phyloP scores from a whole-genome alignment of 192 early-diverging fungal species.

The Linnemannia zychae region DNA sequence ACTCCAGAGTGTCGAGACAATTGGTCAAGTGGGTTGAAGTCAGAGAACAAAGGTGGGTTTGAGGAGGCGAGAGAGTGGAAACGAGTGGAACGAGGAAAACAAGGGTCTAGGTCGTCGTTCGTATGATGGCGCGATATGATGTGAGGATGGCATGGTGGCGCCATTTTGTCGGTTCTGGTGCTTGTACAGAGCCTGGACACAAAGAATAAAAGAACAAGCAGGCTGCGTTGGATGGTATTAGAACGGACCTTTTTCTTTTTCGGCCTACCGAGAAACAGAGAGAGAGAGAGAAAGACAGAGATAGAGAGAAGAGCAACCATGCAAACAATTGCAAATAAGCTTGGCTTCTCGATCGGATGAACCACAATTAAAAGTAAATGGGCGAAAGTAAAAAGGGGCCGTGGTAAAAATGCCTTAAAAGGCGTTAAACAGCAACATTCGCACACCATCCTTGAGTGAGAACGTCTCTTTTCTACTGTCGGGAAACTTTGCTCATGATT shows the following conservation, averaged over 20 bases:
- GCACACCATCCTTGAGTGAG: not conserved
- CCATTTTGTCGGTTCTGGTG: constrained; percentile 2
- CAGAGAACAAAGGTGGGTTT: not conserved
- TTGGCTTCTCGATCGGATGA: not conserved
- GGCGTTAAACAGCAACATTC: not conserved
- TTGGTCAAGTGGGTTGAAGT: not conserved
- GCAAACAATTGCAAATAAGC: not conserved
- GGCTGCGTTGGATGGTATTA: not conserved
- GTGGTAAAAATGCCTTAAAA: constrained; percentile 7
- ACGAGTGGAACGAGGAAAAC: not conserved
- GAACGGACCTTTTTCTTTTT: not conserved
- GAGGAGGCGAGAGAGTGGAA: not conserved
- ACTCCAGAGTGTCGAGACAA: not conserved
- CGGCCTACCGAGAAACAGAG: not conserved
- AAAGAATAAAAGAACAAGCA: not conserved
- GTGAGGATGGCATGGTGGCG: not conserved
- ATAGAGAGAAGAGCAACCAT: not conserved
- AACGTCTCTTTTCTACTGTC: not conserved
- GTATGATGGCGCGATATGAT: constrained; percentile 1
- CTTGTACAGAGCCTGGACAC: not conserved
- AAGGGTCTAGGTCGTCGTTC: not conserved
- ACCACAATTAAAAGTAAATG: not conserved
- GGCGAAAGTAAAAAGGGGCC: not conserved
- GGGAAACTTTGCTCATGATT: not conserved
- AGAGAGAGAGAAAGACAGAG: too few relatives aligned